Conservation (phyloP, 1,139 yeast genomes). For the Geotrichum restrictum region DNA sequence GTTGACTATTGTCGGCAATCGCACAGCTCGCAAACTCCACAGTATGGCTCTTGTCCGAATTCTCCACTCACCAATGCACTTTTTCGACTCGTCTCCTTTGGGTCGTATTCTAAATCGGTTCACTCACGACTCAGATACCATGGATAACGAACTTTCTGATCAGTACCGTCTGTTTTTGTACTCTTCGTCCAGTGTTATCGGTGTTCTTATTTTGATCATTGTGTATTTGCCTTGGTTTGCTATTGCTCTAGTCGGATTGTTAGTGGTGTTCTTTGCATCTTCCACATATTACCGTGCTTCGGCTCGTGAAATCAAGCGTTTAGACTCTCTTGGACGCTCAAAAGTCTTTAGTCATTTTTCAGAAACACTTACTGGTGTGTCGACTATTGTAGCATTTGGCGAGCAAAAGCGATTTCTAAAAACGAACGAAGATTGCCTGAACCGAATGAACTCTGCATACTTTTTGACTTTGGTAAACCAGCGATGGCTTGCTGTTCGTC, state of each 20-base stretch:
- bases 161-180: constrained; percentile 45
- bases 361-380: constrained; percentile 68
- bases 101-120: constrained; percentile 70
- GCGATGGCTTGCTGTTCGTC: constrained; percentile 70
- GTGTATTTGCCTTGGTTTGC: constrained; percentile 76
- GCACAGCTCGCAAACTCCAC: constrained; percentile 39
- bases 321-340: constrained; percentile 75
- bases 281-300: constrained; percentile 68
- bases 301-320: constrained; percentile 78
- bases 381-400: constrained; percentile 63
- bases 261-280: constrained; percentile 45
- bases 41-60: constrained; percentile 54
- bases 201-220: constrained; percentile 64
- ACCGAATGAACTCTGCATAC: constrained; percentile 70
- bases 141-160: constrained; percentile 61
- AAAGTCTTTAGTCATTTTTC: constrained; percentile 72
- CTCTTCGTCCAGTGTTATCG: constrained; percentile 52
- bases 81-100: constrained; percentile 63
- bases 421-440: constrained; percentile 49
- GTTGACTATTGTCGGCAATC: constrained; percentile 51
- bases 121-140: constrained; percentile 78
- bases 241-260: constrained; percentile 58
- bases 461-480: constrained; percentile 64
- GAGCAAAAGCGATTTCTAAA: constrained; percentile 47
- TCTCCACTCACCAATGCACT: constrained; percentile 72